Conservation (phyloP, 2,329 filamentous ascomycete genomes). For the Phialophora verrucosa region DNA sequence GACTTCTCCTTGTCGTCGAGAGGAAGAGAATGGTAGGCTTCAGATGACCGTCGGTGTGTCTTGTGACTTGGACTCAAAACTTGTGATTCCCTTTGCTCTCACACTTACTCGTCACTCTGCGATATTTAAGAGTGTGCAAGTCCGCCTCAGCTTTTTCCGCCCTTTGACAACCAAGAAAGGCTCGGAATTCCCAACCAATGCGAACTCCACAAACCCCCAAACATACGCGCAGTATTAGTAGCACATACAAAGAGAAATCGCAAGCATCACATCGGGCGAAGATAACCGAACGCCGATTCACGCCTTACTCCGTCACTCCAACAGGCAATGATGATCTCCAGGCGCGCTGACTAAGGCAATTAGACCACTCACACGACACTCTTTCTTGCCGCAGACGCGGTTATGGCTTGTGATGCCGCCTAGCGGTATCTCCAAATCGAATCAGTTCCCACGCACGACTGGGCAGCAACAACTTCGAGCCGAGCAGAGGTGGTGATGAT, state of each 20-base stretch:
- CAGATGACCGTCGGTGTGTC: slow-evolving; percentile 20
- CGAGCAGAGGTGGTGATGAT: slow-evolving; percentile 24
- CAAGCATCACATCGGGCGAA: background rate
- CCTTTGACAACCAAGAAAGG: background rate
- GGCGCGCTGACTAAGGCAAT: slow-evolving; percentile 15
- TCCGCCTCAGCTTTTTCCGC: background rate
- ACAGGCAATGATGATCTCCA: background rate
- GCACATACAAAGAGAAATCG: background rate
- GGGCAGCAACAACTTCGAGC: slow-evolving; percentile 7
- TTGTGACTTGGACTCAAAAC: slow-evolving; percentile 5
- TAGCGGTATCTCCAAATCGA: slow-evolving; percentile 5
- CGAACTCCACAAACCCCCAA: background rate
- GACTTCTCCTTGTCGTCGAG: background rate
- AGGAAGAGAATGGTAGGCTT: background rate
- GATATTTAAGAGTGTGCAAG: background rate
- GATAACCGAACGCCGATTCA: background rate
- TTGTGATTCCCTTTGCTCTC: background rate
- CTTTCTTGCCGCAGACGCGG: background rate
- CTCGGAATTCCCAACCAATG: background rate
- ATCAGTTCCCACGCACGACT: slow-evolving; percentile 4
- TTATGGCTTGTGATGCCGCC: slow-evolving; percentile 7
- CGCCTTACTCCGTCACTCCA: background rate
- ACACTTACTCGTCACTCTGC: background rate
- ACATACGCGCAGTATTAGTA: background rate
- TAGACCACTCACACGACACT: slow-evolving; percentile 18